phyloP scores from a whole-genome alignment of 2,329 filamentous ascomycete genomes.

The Trichophyton simii region DNA sequence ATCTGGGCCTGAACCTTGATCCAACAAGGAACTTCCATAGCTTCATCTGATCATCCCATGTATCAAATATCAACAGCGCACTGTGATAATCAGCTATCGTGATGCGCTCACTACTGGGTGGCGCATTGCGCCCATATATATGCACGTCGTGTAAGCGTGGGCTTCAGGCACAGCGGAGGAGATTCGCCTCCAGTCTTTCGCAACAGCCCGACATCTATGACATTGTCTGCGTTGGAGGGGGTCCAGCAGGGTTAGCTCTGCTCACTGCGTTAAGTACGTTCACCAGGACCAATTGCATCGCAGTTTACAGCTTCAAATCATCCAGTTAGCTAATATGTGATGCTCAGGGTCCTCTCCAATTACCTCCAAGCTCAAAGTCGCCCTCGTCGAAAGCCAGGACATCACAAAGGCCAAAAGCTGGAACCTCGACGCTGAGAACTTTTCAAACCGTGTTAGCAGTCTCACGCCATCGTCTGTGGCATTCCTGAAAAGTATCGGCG shows the following conservation, averaged over 20 bases:
- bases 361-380: slow-evolving; percentile 67
- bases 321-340: slow-evolving; percentile 6
- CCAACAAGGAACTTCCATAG: background rate
- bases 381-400: slow-evolving; percentile 82
- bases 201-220: slow-evolving; percentile 65
- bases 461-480: slow-evolving; percentile 77
- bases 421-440: slow-evolving; percentile 54
- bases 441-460: slow-evolving; percentile 91
- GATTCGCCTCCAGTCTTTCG: slow-evolving; percentile 24
- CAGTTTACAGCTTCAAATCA: background rate
- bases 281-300: background rate
- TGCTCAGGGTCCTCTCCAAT: slow-evolving; percentile 57
- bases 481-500: slow-evolving; percentile 72
- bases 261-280: slow-evolving; percentile 60
- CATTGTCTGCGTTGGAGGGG: slow-evolving; percentile 82
- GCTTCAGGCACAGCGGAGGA: slow-evolving; percentile 18
- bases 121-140: slow-evolving; percentile 27
- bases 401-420: slow-evolving; percentile 56
- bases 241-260: slow-evolving; percentile 76
- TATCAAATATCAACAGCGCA: background rate
- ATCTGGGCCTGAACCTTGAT: background rate
- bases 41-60: background rate
- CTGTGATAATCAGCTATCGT: background rate
- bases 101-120: slow-evolving; percentile 26
- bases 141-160: slow-evolving; percentile 29